Base-by-base conservation (phyloP, 305 asterid species). In the Plantago lanceolata region DNA sequence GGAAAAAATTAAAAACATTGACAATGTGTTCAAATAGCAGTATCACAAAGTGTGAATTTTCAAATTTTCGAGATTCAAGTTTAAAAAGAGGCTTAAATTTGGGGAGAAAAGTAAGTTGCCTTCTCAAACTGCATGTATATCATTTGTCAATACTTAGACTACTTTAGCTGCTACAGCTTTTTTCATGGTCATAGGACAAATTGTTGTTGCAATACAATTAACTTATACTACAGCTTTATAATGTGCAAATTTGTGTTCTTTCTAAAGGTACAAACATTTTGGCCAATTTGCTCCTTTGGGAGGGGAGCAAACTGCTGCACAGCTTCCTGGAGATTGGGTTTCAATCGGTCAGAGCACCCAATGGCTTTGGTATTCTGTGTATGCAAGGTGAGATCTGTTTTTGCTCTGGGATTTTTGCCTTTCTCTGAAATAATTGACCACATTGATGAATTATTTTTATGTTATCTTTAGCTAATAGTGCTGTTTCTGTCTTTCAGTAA, bases 281-380 rank as follows among this genome's bases (percentile, higher is more conserved):
- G 99, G 99, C 60, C 99, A 93, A 68, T 93, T 93, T 67, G 99
- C 99, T 61, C 97, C 97, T 17, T 69, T 93, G 73, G 98, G 98
- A 72, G 96, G 96, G 33, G 98, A 87, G 80, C 96, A 93, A 69
- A 87, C 98, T 11, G 98, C 97, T 45, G 96, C 96, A 37, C 86
- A 89, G 74, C 96, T 93, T 67, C 98, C 97, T 2, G 97, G 98
- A 76, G 97, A 93, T 77, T 93, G 97, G 95, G 88, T 93, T 65
- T 93, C 98, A 52, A 89, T 93, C 69, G 98, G 97, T 40, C 86
- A 74, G 20, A 89, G 98, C 81, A 44, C 75, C 57, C 98, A 93
- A 75, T 93, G 98, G 98, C 96, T 93, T 17, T 93, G 98, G 98
- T 89, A 93, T 68, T 93, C 98, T 51, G 90, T 93, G 18, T 93